A percentile compares a stretch with the other conserved stretches of the same genome.
Conservation (phyloP, 805 yeast genomes). For the Ogataea methylovora region DNA sequence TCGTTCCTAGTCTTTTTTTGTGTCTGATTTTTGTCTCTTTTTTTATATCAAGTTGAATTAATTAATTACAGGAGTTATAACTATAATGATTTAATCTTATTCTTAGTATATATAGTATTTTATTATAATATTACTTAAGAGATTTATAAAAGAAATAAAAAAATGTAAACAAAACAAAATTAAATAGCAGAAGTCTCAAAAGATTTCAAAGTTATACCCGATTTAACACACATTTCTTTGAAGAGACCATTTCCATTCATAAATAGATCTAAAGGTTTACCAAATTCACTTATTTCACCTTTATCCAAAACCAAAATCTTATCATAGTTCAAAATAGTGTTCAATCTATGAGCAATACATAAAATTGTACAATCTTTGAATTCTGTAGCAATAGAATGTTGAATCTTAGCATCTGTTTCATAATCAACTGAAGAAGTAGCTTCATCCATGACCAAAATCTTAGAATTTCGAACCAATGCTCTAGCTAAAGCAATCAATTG, state of each 20-base stretch:
- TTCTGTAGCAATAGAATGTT: constrained; percentile 48
- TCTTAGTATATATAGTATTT: too few species aligned
- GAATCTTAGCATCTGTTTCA: constrained; percentile 62
- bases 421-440: constrained; percentile 75
- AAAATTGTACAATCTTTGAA: constrained; percentile 58
- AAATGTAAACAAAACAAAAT: too few species aligned
- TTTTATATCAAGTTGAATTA: neutral
- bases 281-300: constrained; percentile 50
- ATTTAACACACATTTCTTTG: constrained; percentile 42
- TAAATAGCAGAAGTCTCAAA: constrained; percentile 20
- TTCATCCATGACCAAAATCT: constrained; percentile 62
- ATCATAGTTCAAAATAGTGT: constrained; percentile 55
- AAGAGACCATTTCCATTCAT: constrained; percentile 33
- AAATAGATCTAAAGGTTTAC: constrained; percentile 41
- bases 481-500: constrained; percentile 65
- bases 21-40: neutral
- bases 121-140: too few species aligned
- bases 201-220: constrained; percentile 35
- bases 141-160: too few species aligned
- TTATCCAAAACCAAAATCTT: constrained; percentile 50
- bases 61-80: too few species aligned
- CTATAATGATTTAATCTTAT: too few species aligned
- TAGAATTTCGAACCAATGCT: constrained; percentile 58
- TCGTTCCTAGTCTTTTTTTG: neutral
- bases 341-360: constrained; percentile 67